A percentile compares a stretch with the other conserved stretches of the same genome.
Conservation (phyloP, 1,139 yeast genomes). For the Sugiyamaella paludigena region DNA sequence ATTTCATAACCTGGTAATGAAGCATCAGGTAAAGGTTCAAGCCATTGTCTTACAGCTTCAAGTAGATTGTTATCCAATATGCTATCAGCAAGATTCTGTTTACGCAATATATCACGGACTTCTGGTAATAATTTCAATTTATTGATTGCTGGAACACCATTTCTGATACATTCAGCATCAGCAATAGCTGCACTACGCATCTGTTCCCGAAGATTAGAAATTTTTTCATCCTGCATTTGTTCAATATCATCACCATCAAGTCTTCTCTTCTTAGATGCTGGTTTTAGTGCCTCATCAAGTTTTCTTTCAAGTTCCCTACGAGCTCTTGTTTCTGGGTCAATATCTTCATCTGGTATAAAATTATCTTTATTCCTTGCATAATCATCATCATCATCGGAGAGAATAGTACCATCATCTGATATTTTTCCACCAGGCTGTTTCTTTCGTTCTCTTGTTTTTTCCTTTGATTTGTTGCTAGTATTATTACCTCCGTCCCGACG, state of each 20-base stretch:
- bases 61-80: slow-evolving; percentile 89
- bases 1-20: slow-evolving; percentile 96
- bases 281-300: slow-evolving; percentile 71
- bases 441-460: slow-evolving; percentile 24
- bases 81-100: slow-evolving; percentile 82
- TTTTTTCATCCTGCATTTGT: slow-evolving; percentile 89
- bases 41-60: slow-evolving; percentile 94
- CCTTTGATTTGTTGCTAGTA: slow-evolving; percentile 17
- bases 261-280: slow-evolving; percentile 45
- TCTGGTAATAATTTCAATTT: slow-evolving; percentile 78
- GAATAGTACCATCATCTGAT: slow-evolving; percentile 18
- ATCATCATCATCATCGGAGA: slow-evolving; percentile 20
- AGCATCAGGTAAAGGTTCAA: slow-evolving; percentile 97
- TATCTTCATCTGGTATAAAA: slow-evolving; percentile 26
- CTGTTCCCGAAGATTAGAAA: slow-evolving; percentile 74
- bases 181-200: slow-evolving; percentile 93
- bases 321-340: slow-evolving; percentile 50
- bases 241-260: slow-evolving; percentile 89
- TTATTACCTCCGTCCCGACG: slow-evolving; percentile 24
- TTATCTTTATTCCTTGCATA: slow-evolving; percentile 33
- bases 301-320: slow-evolving; percentile 78
- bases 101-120: slow-evolving; percentile 71
- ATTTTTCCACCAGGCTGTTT: slow-evolving; percentile 1
- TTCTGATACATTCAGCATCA: slow-evolving; percentile 75
- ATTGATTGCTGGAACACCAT: slow-evolving; percentile 76